Evolutionary conservation across 129 eudicot species (phyloP).

Genomic region (Oenanthe sinensis): DNA sequence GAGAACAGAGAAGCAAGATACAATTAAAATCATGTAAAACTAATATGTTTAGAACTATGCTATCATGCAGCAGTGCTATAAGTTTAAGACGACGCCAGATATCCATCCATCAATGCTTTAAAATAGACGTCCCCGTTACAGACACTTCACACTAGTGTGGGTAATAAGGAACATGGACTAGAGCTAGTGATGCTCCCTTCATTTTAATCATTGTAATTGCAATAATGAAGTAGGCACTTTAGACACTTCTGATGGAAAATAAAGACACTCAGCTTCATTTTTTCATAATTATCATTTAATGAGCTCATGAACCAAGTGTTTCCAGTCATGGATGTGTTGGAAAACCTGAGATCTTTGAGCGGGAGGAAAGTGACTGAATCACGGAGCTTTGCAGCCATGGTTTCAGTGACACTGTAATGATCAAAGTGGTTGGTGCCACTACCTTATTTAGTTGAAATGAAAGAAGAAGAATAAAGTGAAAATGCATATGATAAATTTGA

Average conservation of each 20-base stretch:
- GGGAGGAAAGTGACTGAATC: conserved; percentile 26
- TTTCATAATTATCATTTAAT: conserved; percentile 16
- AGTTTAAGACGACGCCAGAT: no score
- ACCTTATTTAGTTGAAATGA: background rate
- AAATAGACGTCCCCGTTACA: no score
- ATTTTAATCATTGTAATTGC: no score
- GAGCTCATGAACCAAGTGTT: conserved; percentile 40
- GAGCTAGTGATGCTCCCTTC: no score
- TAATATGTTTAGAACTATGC: no score
- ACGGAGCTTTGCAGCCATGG: conserved; percentile 12
- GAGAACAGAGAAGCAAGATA: no score
- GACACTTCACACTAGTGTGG: no score
- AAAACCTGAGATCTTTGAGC: conserved; percentile 25
- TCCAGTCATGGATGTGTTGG: conserved; percentile 16
- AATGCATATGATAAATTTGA: conserved; percentile 8
- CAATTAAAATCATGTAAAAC: no score
- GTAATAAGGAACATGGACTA: no score
- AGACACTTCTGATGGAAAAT: conserved; percentile 27
- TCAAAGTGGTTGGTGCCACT: background rate
- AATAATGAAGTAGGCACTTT: no score
- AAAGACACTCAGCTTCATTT: conserved; percentile 25
- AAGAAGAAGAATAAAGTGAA: background rate
- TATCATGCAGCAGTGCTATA: no score
- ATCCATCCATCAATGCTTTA: no score
- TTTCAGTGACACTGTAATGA: background rate